Evolutionary conservation across 257 asterid species (phyloP).

Genomic region (Solanum sitiens): DNA sequence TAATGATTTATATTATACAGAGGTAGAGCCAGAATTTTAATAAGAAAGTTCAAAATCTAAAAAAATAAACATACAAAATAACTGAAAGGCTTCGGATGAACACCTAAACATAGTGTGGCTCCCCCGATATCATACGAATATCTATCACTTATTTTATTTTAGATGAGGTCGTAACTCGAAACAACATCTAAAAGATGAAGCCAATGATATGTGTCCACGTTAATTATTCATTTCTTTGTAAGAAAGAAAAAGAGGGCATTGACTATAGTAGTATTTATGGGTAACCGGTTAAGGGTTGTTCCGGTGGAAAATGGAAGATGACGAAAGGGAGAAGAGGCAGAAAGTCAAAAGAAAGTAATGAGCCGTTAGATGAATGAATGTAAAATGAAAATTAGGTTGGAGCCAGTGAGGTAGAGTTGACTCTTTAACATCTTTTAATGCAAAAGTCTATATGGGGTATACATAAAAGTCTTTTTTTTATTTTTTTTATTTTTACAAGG

Average conservation of each 20-base stretch:
- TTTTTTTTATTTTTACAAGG: background rate
- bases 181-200: background rate
- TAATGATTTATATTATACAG: too few relatives aligned
- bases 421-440: constrained; percentile 18
- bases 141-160: too few relatives aligned
- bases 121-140: too few relatives aligned
- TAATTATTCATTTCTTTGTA: background rate
- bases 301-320: constrained; percentile 10
- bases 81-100: too few relatives aligned
- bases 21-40: too few relatives aligned
- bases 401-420: constrained; percentile 41
- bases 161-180: background rate
- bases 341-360: constrained; percentile 63
- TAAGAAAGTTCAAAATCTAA: too few relatives aligned
- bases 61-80: too few relatives aligned
- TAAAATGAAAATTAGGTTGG: constrained; percentile 14
- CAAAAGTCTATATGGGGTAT: constrained; percentile 5
- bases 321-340: background rate
- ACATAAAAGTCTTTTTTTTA: background rate
- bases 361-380: constrained; percentile 47
- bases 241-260: constrained; percentile 18
- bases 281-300: constrained; percentile 19
- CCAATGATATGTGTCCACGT: constrained; percentile 25
- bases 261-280: constrained; percentile 12
- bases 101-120: too few relatives aligned